phyloP scores from a whole-genome alignment of 495 filamentous ascomycete species.

The Xylaria curta region DNA sequence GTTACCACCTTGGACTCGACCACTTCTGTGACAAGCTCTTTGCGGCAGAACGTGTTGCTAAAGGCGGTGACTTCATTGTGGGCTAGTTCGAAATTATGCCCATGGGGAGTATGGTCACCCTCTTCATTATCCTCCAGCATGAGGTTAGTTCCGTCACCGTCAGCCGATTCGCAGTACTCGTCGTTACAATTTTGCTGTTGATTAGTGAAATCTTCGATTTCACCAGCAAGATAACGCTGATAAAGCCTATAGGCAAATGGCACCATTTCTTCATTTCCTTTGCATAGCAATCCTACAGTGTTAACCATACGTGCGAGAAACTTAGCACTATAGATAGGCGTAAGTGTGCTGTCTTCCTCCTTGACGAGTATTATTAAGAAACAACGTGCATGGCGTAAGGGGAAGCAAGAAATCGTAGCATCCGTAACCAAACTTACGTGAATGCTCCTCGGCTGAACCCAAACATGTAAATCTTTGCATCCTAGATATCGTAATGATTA shows the following conservation, averaged over 20 bases:
- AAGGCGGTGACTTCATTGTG: conserved; percentile 47
- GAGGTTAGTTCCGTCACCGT: conserved; percentile 31
- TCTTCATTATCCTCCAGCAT: conserved; percentile 41
- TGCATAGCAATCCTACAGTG: conserved; percentile 51
- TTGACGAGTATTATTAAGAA: not conserved
- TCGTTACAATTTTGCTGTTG: conserved; percentile 14
- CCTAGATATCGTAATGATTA: conserved; percentile 30
- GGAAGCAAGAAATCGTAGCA: not conserved
- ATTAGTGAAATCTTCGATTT: conserved; percentile 33
- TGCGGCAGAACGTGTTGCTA: conserved; percentile 50
- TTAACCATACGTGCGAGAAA: conserved; percentile 57
- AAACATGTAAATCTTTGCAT: conserved; percentile 56
- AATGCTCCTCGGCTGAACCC: conserved; percentile 59
- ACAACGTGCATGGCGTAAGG: not conserved
- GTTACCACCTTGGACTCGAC: conserved; percentile 28
- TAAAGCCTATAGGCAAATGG: conserved; percentile 37
- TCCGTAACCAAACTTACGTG: conserved; percentile 34
- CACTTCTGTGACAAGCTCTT: conserved; percentile 27
- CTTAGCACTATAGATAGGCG: conserved; percentile 36
- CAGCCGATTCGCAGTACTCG: conserved; percentile 14
- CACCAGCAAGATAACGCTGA: conserved; percentile 34
- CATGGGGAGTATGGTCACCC: conserved; percentile 32
- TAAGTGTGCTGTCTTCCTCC: not conserved
- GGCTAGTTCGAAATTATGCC: conserved; percentile 33
- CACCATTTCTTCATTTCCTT: conserved; percentile 55